phyloP scores from a whole-genome alignment of 805 yeast species.

The Candida glaebosa region DNA sequence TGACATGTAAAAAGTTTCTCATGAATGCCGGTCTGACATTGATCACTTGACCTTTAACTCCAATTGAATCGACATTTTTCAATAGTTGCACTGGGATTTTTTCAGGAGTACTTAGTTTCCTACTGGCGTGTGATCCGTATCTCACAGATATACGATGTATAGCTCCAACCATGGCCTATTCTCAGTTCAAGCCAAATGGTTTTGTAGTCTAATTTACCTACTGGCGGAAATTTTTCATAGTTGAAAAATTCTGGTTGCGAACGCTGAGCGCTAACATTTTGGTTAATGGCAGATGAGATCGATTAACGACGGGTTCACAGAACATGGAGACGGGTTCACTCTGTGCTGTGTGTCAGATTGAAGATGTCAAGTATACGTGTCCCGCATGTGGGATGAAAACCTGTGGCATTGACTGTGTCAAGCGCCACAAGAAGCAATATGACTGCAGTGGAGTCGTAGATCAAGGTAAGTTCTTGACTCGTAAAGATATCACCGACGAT shows the following conservation, averaged over 20 bases:
- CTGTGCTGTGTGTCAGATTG: slow-evolving; percentile 35
- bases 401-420: slow-evolving; percentile 71
- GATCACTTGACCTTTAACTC: slow-evolving; percentile 68
- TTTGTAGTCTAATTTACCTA: neutral
- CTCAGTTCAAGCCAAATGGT: neutral
- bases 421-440: slow-evolving; percentile 58
- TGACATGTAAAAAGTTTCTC: slow-evolving; percentile 72
- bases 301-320: neutral
- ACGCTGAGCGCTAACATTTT: neutral
- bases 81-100: slow-evolving; percentile 74
- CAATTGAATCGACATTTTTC: slow-evolving; percentile 60
- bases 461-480: slow-evolving; percentile 53
- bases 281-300: slow-evolving; percentile 1
- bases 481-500: slow-evolving; percentile 38
- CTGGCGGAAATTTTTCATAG: neutral
- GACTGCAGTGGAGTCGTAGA: slow-evolving; percentile 68
- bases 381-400: slow-evolving; percentile 70
- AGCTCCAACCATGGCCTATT: neutral
- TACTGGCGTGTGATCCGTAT: slow-evolving; percentile 4
- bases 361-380: slow-evolving; percentile 62
- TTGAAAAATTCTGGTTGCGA: neutral
- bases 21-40: slow-evolving; percentile 75
- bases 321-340: slow-evolving; percentile 1
- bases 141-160: neutral
- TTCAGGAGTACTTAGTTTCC: slow-evolving; percentile 9